Percentiles rank a stretch among this genome's conserved stretches.
Evolutionary conservation across 129 eudicot genomes (phyloP).

Genomic region (Sambucus nigra): DNA sequence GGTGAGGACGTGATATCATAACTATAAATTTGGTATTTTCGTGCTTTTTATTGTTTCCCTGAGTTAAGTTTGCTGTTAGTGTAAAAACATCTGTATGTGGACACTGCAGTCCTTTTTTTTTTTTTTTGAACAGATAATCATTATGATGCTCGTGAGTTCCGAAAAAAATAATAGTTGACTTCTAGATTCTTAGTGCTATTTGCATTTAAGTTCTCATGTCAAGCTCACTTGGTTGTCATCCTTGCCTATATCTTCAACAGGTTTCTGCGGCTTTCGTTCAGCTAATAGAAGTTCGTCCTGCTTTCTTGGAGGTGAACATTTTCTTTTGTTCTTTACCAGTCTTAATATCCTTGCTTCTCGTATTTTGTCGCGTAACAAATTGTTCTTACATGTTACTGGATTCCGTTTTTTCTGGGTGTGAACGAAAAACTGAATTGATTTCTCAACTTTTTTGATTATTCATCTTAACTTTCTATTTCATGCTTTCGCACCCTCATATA

Average conservation of each 20-base stretch:
- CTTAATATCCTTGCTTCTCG: not conserved
- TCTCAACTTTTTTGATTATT: not conserved
- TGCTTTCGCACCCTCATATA: too few species aligned
- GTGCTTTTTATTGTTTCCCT: too few species aligned
- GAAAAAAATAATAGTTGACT: too few species aligned
- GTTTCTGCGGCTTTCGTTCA: slow-evolving; percentile 94
- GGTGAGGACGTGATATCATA: too few species aligned
- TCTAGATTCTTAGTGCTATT: too few species aligned
- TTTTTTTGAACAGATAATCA: not conserved
- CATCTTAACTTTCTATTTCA: slow-evolving; percentile 7
- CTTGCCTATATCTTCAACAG: slow-evolving; percentile 34
- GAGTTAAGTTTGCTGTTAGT: too few species aligned
- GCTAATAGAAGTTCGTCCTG: slow-evolving; percentile 84
- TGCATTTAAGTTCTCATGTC: too few species aligned
- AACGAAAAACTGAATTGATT: not conserved
- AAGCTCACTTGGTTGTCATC: slow-evolving; percentile 2
- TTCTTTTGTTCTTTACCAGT: not conserved
- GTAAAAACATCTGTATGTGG: too few species aligned
- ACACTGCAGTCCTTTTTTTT: too few species aligned
- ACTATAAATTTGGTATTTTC: too few species aligned
- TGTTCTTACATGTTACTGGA: slow-evolving; percentile 4
- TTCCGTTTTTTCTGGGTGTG: slow-evolving; percentile 6
- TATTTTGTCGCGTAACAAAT: not conserved
- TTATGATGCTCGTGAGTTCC: not conserved
- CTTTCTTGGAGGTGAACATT: slow-evolving; percentile 69